Conservation (phyloP, 805 yeast species). For the Saccharomycopsis babjevae region DNA sequence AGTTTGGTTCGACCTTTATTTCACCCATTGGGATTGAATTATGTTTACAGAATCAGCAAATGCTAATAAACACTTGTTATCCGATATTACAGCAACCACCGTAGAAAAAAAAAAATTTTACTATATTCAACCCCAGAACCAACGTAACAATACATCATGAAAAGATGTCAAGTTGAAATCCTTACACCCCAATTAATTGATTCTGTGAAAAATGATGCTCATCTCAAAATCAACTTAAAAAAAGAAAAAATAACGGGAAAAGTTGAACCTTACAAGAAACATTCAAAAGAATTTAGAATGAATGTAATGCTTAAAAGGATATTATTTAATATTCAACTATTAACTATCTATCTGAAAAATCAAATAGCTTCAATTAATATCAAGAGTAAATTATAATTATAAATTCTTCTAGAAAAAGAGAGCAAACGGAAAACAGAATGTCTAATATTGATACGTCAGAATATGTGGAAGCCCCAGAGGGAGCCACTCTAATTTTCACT, state of each 20-base stretch:
- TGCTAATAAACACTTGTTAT: not conserved
- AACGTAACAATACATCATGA: not conserved
- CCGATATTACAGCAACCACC: not conserved
- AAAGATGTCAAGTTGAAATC: not conserved
- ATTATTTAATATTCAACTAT: too few species aligned
- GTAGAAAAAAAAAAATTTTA: not conserved
- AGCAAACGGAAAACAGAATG: too few species aligned
- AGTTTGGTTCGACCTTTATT: not conserved
- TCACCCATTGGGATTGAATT: not conserved
- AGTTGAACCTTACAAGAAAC: not conserved
- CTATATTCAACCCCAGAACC: not conserved
- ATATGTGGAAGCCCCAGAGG: conserved; percentile 43
- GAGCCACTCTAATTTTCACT: conserved; percentile 31
- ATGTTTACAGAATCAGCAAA: not conserved
- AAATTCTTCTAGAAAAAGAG: too few species aligned
- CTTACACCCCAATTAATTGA: not conserved
- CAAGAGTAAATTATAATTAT: too few species aligned
- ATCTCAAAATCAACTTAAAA: not conserved
- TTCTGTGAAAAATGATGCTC: not conserved
- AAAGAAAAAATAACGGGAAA: not conserved
- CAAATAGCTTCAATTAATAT: too few species aligned
- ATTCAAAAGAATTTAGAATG: not conserved
- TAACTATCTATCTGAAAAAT: too few species aligned
- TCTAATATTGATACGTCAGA: conserved; percentile 26
- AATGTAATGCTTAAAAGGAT: not conserved